phyloP scores from a whole-genome alignment of 148 eudicot genomes.

The Vaccinium darrowii region DNA sequence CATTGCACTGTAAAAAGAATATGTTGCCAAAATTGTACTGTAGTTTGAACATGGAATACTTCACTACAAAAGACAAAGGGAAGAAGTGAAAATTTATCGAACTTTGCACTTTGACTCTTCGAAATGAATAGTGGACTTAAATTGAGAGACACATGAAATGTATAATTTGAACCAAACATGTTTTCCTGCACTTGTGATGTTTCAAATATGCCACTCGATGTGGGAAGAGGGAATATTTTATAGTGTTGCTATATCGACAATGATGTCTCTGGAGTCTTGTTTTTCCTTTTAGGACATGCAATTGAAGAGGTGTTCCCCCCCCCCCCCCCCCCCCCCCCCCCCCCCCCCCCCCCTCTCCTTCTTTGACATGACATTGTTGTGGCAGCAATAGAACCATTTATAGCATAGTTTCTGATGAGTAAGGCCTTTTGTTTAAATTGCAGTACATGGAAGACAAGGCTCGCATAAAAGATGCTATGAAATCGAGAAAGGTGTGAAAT shows the following conservation, averaged over 20 bases:
- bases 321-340: too few relatives aligned
- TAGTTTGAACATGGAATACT: background rate
- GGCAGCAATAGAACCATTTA: background rate
- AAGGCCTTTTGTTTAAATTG: conserved; percentile 18
- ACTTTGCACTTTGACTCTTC: too few relatives aligned
- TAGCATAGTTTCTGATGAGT: background rate
- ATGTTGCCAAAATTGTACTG: background rate
- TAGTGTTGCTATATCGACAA: background rate
- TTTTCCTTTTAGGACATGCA: background rate
- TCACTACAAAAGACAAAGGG: background rate
- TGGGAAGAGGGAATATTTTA: background rate
- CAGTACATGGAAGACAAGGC: conserved; percentile 79
- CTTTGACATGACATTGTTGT: too few relatives aligned
- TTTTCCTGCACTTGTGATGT: background rate
- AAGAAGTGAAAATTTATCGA: background rate
- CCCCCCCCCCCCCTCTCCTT: too few relatives aligned
- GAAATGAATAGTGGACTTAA: too few relatives aligned
- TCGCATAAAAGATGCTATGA: conserved; percentile 73
- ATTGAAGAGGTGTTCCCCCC: background rate
- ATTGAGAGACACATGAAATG: too few relatives aligned
- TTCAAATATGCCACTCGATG: background rate
- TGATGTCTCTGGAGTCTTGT: background rate
- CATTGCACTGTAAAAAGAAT: background rate
- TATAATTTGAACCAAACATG: background rate
- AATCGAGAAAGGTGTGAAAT: conserved; percentile 61